Base-by-base conservation (phyloP, 2,329 filamentous ascomycete genomes). In the Blastomyces parvus region DNA sequence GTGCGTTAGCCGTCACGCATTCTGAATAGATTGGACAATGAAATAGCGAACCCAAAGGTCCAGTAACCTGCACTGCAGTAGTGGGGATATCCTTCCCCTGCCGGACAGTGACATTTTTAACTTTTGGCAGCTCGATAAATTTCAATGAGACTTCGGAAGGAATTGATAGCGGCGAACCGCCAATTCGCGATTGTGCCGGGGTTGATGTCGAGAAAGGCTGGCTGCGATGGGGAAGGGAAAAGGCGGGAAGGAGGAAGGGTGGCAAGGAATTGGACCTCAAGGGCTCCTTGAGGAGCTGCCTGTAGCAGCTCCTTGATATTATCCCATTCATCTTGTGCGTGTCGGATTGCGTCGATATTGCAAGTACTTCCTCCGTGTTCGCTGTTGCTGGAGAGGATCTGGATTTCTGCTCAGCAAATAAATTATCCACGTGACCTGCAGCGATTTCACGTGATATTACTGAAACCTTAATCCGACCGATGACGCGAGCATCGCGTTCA, bases 81-180 rank as follows among this genome's bases (percentile, higher is more conserved):
- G 86, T 84, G 71, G 84, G 86, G 40, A 84, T 79, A 69, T 86
- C 83, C 66, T 59, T 59, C 27, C 58, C 58, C 25, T 13, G 25
- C 48, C 58, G 25, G 8, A 13, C 19, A 52, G 46, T 25, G 5
- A 81, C 80, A 68, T 85, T 81, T 66, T 85, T 86, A 48, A 84
- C 83, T 71, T 80, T 79, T 38, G 86, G 84, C 64, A 91, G 83
- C 65, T 88, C 83, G 64, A 92, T 78, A 13, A 84, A 79, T 52
- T 77, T 79, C 66, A 99, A 81, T 60, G 88, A 88, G 63, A 99
- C 94, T 66, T 90, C 89, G 0, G 89, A 87, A 0, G 93, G 93
- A 40, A 96, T 82, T 62, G 90, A 87, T 61, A 96, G 84, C 30
- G 89, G 84, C 65, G 89, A 89, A 69, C 86, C 84, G 70, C 94